Evolutionary conservation across 306 rosid species (phyloP), one percentile per base, ranked within the genome.

Genomic region (Malus orientalis): DNA sequence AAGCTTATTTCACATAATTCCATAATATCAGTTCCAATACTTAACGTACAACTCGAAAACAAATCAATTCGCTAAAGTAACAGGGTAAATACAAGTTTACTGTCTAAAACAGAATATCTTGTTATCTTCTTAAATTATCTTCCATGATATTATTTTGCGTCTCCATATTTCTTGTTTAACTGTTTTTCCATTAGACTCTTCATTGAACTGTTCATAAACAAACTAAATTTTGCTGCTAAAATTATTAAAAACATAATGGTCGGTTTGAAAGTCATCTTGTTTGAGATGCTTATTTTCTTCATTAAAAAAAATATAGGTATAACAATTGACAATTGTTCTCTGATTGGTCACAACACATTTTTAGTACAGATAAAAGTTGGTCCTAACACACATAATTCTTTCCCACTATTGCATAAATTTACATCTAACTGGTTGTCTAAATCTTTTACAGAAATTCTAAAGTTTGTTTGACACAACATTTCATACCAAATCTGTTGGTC

Each of bases 391-490:
- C 81, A 77, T 75, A 18, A 70, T 76, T 69, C 69, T 80, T 77
- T 76, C 57, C 54, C 62, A 75, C 86, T 89, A 84, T 81, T 85
- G 76, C 75, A 58, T 79, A 58, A 88, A 79, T 85, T 78, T 90
- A 84, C 54, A 71, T 71, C 78, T 77, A 78, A 53, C 51, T 70
- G 79, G 44, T 59, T 83, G 77, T 78, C 76, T 80, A 77, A 76
- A 81, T 61, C 79, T 44, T 75, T 82, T 67, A 80, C 69, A 32
- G 32, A 71, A 84, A 73, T 30, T 59, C 27, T 60, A 45, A 69
- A 58, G 85, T 79, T 76, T 84, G 27, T 76, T 77, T 55, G 65
- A 74, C 62, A 49, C 81, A 82, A 70, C 73, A 74, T 79, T 58
- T 58, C 88, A 66, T 82, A 87, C 83, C 84, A 86, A 75, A 76